These are phyloP conservation scores for Lactarius deliciosus DNA, from an alignment of 768 basidiomycete species.

Conservation along the genomic window DNA sequence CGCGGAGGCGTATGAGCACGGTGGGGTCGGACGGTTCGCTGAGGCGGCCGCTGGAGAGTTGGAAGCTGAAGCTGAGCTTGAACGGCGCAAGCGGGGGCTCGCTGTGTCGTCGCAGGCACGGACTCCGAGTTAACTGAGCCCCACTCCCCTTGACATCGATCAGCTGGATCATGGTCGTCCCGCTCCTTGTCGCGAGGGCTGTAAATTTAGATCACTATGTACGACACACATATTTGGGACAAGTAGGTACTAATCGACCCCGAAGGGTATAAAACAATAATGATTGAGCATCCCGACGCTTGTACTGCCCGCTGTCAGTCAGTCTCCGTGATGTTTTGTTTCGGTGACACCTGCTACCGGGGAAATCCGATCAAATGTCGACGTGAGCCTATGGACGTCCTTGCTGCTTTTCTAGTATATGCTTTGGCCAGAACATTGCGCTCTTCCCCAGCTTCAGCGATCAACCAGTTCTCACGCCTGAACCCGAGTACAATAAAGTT, in stretches of 20 bases:
- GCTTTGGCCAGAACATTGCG: background rate
- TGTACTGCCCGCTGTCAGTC: background rate
- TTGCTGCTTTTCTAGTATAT: background rate
- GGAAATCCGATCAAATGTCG: too few species aligned
- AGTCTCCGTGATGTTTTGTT: background rate
- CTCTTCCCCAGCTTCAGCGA: background rate
- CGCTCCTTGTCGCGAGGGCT: background rate
- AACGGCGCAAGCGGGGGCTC: conserved; percentile 42
- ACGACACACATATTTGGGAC: background rate
- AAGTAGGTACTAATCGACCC: background rate
- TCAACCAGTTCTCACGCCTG: background rate
- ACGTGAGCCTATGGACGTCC: background rate
- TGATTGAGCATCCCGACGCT: background rate
- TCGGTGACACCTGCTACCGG: background rate
- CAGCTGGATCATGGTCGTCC: background rate
- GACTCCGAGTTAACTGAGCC: conserved; percentile 2
- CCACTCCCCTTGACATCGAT: too few species aligned
- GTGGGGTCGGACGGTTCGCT: conserved; percentile 57
- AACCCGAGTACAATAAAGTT: background rate
- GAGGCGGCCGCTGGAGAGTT: conserved; percentile 53
- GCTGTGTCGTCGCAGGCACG: conserved; percentile 5
- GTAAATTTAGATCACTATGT: background rate
- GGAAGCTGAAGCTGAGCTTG: conserved; percentile 55
- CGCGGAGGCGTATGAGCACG: conserved; percentile 54
- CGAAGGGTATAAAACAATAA: background rate